Conservation (phyloP, 495 filamentous ascomycete genomes). For the Aspergillus biplanus region DNA sequence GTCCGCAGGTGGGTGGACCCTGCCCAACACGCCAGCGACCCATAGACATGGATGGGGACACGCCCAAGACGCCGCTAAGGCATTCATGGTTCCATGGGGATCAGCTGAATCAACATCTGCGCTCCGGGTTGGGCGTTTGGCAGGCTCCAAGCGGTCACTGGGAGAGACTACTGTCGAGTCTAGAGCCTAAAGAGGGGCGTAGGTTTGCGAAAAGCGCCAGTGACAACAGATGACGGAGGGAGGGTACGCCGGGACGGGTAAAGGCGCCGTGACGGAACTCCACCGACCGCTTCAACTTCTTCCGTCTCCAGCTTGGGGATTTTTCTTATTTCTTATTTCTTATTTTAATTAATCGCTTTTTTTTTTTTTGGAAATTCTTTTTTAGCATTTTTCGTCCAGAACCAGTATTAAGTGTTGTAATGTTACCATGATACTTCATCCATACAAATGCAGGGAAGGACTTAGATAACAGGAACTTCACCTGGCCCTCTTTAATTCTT, state of each 20-base stretch:
- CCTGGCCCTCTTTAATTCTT: constrained; percentile 3
- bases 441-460: background rate
- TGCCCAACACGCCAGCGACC: constrained; percentile 40
- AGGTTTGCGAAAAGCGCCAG: constrained; percentile 23
- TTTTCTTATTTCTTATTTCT: constrained; percentile 8
- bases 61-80: constrained; percentile 31
- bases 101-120: constrained; percentile 38
- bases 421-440: constrained; percentile 4
- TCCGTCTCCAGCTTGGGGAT: constrained; percentile 27
- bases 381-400: background rate
- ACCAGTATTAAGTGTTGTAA: constrained; percentile 2
- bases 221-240: constrained; percentile 29
- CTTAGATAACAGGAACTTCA: background rate
- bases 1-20: constrained; percentile 27
- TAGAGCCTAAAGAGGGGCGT: constrained; percentile 29
- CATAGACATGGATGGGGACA: constrained; percentile 46
- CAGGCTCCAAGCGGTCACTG: constrained; percentile 18
- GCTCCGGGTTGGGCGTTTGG: constrained; percentile 34
- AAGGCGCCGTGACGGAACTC: constrained; percentile 34
- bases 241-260: constrained; percentile 35
- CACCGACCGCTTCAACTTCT: constrained; percentile 27
- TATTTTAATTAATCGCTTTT: background rate
- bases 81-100: constrained; percentile 33
- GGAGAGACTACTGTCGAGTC: constrained; percentile 27
- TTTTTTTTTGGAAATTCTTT: background rate